Base-by-base conservation (phyloP, 129 eudicot species). In the Rutidosis leptorrhynchoides region DNA sequence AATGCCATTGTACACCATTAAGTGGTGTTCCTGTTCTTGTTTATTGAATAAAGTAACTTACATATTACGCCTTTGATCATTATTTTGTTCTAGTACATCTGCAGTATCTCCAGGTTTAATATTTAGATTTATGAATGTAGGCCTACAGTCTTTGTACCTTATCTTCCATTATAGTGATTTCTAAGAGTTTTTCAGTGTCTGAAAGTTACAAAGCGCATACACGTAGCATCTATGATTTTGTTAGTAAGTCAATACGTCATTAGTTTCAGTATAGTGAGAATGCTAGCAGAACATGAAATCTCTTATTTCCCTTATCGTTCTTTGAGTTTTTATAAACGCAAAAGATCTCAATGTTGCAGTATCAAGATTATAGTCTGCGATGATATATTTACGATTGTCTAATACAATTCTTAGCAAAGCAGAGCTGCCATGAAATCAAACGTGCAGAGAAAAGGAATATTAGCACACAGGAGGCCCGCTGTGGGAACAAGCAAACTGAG, bases 361-460 rank as follows among this genome's bases (percentile, higher is more conserved):
- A 64, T 43, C 64, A 55, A 43, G 72, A 43, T 56, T 43, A 43
- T 60, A 27, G 49, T 32, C 21, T 24, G 42, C 1, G 70, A 52
- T 32, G 17, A 35, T 65, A 20, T 22, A 45, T 67, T 56, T 32
- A 58, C 15, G 29, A 5, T n/a, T 29, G 22, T 46, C 54, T 67
- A 49, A 6, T 43, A 30, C 6, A 29, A 63, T 67, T 71, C 72
- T 58, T 71, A 68, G 86, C 69, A 70, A 78, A 64, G 19, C 33
- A 49, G 76, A 76, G 77, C 67, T 71, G 80, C 83, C 69, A 88
- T 88, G 96, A 83, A 78, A 67, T 72, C 78, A 35, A 32, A 68
- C 59, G 16, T 67, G 64, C 83, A 64, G 74, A 59, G 22, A 20
- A 85, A 85, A 64, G 80, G 65, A 74, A 85, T 68, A 69, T 69